Base-by-base conservation (phyloP, 495 filamentous ascomycete species). In the Penicillium canariense region DNA sequence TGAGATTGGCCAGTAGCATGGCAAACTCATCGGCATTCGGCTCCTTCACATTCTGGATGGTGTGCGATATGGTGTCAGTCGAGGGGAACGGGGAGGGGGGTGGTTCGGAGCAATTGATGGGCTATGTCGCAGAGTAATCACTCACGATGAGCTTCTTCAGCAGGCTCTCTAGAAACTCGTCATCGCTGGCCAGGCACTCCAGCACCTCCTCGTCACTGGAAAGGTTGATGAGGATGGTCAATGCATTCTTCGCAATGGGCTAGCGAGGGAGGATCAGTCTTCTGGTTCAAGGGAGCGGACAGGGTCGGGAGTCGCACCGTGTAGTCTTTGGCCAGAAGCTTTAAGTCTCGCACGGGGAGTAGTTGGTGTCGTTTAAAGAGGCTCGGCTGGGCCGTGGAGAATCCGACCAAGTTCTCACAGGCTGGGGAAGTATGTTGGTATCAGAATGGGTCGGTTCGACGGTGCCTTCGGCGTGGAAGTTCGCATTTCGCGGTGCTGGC, bases 1-100 rank as follows among this genome's bases (percentile, higher is more conserved):
- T 78, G 39, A 97, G 77, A 59, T 98, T 98, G 63, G 94, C 91
- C 25, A 98, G 78, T 11, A 98, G 83, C 91, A 96, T 97, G 26
- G 88, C 81, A 15, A 94, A 70, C 32, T 91, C 82, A 63, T 97
- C 88, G 36, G 90, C 91, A 68, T 91, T 93, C 39, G 84, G 72
- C 60, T 87, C 85, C 54, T 84, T 81, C 30, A 69, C 36, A 55
- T 80, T 81, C 85, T 88, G 26, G 48, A 11, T 5, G 4, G 26
- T 10, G 26, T 10, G 23, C 9, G 17, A 15, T 23, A 39, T n/a
- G 22, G 39, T 51, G n/a, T n/a, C n/a, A n/a, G n/a, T n/a, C n/a
- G n/a, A n/a, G n/a, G n/a, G n/a, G n/a, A n/a, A n/a, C n/a, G n/a
- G n/a, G n/a, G n/a, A n/a, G n/a, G n/a, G n/a, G 23, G 23, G 22